Conservation (phyloP, 1,139 yeast species). For the Taphrina betulina region DNA sequence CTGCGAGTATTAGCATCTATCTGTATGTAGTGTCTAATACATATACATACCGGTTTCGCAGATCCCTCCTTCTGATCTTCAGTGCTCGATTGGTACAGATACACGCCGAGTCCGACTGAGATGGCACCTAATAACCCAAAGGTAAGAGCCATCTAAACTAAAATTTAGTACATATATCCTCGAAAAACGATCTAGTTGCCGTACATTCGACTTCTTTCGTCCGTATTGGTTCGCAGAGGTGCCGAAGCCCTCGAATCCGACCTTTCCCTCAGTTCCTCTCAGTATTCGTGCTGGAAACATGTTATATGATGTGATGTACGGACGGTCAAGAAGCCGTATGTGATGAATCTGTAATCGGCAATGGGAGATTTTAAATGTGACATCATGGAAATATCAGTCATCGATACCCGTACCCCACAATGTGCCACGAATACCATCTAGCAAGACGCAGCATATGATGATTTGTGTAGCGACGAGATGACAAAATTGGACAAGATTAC, state of each 20-base stretch:
- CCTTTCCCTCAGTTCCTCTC: conserved; percentile 28
- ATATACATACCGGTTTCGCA: conserved; percentile 19
- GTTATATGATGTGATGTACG: background rate
- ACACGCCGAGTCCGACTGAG: conserved; percentile 5
- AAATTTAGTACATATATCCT: background rate
- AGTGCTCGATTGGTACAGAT: conserved; percentile 13
- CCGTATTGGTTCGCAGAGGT: conserved; percentile 30
- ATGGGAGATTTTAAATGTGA: too few relatives aligned
- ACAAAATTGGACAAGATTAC: conserved; percentile 4
- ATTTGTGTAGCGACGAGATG: too few relatives aligned
- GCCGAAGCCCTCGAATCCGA: conserved; percentile 28
- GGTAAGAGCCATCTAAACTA: conserved; percentile 14
- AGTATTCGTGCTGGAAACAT: conserved; percentile 22
- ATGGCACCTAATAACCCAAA: background rate
- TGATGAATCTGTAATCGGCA: too few relatives aligned
- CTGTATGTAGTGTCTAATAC: background rate
- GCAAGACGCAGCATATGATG: too few relatives aligned
- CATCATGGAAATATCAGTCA: too few relatives aligned
- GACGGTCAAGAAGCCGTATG: too few relatives aligned
- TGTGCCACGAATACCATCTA: too few relatives aligned
- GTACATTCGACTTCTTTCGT: conserved; percentile 15
- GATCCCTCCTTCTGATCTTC: conserved; percentile 18
- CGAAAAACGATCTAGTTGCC: background rate
- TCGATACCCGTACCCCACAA: too few relatives aligned
- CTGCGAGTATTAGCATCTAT: background rate